Base-by-base conservation (phyloP, 1,139 yeast species). In the Candida albicans region DNA sequence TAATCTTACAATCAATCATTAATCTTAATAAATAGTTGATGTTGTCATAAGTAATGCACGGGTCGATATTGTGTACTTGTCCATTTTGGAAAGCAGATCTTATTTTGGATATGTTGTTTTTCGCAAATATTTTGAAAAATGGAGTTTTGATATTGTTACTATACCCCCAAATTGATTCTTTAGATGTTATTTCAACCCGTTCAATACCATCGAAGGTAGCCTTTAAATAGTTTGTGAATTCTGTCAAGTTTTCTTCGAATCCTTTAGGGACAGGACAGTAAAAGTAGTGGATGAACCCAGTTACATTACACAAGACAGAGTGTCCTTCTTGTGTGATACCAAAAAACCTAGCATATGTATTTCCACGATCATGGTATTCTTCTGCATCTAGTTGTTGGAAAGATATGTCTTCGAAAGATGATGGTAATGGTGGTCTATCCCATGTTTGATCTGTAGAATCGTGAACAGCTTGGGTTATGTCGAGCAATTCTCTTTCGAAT, bases 331-430 rank as follows among this genome's bases (percentile, higher is more conserved):
- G 80, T 0, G 99, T 90, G 29, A 95, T 89, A 45, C 99, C 99
- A 62, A 91, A 95, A 59, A 95, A 85, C 46, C 96, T 77, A 1
- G 93, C 88, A 5, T 78, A 73, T 0, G 84, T 76, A 24, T 79
- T 75, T 7, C 84, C 82, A 10, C 79, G 75, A 10, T 77, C 65
- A 25, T 64, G 60, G 6, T 86, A 79, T 57, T 93, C 99, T 58
- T 93, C 99, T 1, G 96, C 96, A 64, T 95, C 99, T 54, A 95
- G 73, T 58, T 93, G 99, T 63, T 93, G 99, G 62, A 95, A 93
- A 0, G 77, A 70, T 14, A 90, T 74, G 52, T 86, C 89, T 22
- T 64, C 56, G 59, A 52, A 82, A 81, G 30, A 68, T 0, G 55
- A 52, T 2, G 87, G 74, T 13, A 79, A 59, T 0, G 81, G 49